A percentile compares a stretch with the other conserved stretches of the same genome.
phyloP scores from a whole-genome alignment of 2,329 filamentous ascomycete genomes.

The Paecilomyces variotii region DNA sequence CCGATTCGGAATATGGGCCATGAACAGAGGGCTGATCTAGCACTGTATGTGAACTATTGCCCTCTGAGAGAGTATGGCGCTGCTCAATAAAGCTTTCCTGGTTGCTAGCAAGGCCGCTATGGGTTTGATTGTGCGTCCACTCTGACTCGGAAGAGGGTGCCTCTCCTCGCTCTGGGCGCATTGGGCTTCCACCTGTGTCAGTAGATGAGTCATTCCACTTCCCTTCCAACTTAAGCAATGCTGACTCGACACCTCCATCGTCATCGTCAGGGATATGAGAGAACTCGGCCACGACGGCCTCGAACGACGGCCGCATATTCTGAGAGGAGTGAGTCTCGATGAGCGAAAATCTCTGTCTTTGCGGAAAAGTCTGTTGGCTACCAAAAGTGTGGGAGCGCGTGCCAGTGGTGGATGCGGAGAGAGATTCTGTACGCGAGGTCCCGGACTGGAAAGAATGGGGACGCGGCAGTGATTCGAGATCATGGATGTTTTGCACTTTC shows the following conservation, averaged over 20 bases:
- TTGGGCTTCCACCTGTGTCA: constrained; percentile 5
- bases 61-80: constrained; percentile 3
- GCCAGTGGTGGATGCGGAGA: constrained; percentile 10
- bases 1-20: constrained; percentile 33
- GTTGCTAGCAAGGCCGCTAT: background rate
- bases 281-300: constrained; percentile 78
- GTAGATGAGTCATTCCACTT: constrained; percentile 49
- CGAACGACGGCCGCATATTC: constrained; percentile 63
- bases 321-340: constrained; percentile 49
- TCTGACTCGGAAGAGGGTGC: background rate
- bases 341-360: constrained; percentile 26
- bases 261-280: constrained; percentile 83
- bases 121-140: background rate
- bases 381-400: background rate
- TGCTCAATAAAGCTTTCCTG: background rate
- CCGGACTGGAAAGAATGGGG: constrained; percentile 30
- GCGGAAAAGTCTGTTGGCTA: constrained; percentile 7
- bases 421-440: constrained; percentile 26
- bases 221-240: constrained; percentile 84
- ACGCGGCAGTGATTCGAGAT: constrained; percentile 42
- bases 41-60: constrained; percentile 18
- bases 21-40: constrained; percentile 20
- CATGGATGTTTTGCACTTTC: constrained; percentile 57
- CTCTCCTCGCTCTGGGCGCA: constrained; percentile 1
- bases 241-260: constrained; percentile 87